A percentile compares a stretch with the other conserved stretches of the same genome.
phyloP scores from a whole-genome alignment of 2,329 filamentous ascomycete species.

The Graphium sp. region DNA sequence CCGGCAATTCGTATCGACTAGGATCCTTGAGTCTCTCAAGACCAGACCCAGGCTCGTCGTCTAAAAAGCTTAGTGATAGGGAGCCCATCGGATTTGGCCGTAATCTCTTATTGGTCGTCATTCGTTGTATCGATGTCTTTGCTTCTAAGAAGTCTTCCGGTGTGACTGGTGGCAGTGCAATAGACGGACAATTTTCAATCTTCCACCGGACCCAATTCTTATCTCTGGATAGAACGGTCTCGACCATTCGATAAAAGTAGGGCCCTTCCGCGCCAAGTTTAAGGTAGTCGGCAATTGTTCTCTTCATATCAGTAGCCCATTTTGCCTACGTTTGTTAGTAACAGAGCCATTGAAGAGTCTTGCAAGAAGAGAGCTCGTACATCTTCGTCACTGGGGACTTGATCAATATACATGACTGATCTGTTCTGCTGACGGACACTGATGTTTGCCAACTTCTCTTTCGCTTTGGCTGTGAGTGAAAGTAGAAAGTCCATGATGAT shows the following conservation, averaged over 20 bases:
- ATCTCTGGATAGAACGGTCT: conserved; percentile 85
- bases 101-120: conserved; percentile 54
- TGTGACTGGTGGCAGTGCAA: conserved; percentile 58
- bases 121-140: conserved; percentile 45
- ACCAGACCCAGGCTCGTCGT: conserved; percentile 38
- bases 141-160: conserved; percentile 53
- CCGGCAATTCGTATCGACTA: conserved; percentile 50
- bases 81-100: conserved; percentile 54
- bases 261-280: conserved; percentile 67
- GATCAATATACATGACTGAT: conserved; percentile 67
- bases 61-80: conserved; percentile 63
- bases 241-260: conserved; percentile 92
- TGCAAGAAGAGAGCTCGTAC: conserved; percentile 27
- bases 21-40: conserved; percentile 54
- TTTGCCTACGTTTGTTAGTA: conserved; percentile 40
- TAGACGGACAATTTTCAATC: conserved; percentile 77
- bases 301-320: conserved; percentile 71
- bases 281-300: conserved; percentile 66
- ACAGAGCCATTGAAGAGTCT: background rate
- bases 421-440: conserved; percentile 57
- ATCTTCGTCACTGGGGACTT: conserved; percentile 67
- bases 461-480: conserved; percentile 70
- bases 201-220: conserved; percentile 99
- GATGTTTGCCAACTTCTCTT: conserved; percentile 61
- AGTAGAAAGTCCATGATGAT: conserved; percentile 91